These are phyloP conservation scores for Malus hybrid DNA, from an alignment of 331 rosid genomes.

Conservation along the genomic window DNA sequence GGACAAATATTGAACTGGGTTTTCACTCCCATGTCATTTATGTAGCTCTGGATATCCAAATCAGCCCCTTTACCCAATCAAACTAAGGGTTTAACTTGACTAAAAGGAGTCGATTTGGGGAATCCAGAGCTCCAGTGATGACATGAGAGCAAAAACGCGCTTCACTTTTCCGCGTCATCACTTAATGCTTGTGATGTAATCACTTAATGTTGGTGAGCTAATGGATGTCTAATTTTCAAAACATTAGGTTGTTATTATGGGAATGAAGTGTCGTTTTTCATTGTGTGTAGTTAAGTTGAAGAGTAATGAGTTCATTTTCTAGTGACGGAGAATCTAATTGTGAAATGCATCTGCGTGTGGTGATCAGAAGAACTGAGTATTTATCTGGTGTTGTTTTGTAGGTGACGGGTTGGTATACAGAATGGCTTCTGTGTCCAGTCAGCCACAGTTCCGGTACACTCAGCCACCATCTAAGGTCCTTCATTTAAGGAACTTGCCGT, in stretches of 20 bases:
- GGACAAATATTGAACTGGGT: not conserved
- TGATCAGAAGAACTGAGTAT: not conserved
- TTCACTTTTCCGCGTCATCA: not conserved
- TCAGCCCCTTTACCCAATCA: not conserved
- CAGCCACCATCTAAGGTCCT: constrained; percentile 99
- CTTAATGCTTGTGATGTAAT: not conserved
- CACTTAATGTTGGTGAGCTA: not conserved
- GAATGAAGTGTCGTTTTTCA: not conserved
- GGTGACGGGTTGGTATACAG: constrained; percentile 15
- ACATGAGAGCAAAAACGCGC: not conserved
- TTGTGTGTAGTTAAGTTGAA: not conserved
- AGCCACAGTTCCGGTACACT: constrained; percentile 97
- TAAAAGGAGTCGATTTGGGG: not conserved
- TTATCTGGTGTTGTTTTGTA: constrained; percentile 21
- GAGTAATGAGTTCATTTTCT: not conserved
- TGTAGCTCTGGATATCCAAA: not conserved
- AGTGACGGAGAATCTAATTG: not conserved
- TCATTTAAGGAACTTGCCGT: constrained; percentile 93
- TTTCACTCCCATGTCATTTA: not conserved
- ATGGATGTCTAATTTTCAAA: not conserved
- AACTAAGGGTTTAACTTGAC: not conserved
- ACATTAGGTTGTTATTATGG: not conserved
- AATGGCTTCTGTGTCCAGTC: constrained; percentile 96
- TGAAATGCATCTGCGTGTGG: not conserved
- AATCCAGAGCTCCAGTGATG: not conserved